These are phyloP conservation scores for Thelephora aurantiotincta DNA, from an alignment of 768 basidiomycete species.

Conservation along the genomic window DNA sequence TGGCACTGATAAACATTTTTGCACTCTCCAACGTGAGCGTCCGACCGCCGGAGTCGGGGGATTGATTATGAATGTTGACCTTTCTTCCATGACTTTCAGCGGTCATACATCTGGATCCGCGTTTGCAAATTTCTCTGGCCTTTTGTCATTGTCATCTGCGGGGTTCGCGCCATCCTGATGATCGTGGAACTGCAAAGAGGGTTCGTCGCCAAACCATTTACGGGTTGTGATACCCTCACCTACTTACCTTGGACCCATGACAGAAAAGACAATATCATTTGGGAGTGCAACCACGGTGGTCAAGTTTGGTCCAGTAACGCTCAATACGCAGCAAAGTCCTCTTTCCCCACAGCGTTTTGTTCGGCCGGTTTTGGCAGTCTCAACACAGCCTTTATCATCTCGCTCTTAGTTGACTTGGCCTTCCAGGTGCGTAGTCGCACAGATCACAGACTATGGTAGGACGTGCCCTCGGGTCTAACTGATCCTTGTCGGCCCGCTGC, in stretches of 20 bases:
- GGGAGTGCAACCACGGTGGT: constrained; percentile 64
- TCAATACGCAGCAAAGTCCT: constrained; percentile 25
- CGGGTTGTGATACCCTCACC: constrained; percentile 1
- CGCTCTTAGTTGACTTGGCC: constrained; percentile 46
- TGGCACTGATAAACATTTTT: constrained; percentile 38
- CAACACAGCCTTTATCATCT: constrained; percentile 50
- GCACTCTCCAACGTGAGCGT: constrained; percentile 50
- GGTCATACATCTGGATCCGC: constrained; percentile 57
- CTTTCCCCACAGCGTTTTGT: constrained; percentile 45
- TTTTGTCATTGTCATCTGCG: constrained; percentile 49
- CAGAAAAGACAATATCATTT: constrained; percentile 53
- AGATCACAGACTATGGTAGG: constrained; percentile 6
- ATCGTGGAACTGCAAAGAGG: constrained; percentile 59
- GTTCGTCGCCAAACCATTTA: constrained; percentile 26
- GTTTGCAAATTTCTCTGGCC: constrained; percentile 58
- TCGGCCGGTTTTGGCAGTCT: constrained; percentile 42
- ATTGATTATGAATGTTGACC: not conserved
- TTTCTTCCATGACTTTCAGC: constrained; percentile 20
- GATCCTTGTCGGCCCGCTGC: constrained; percentile 9
- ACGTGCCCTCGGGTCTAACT: constrained; percentile 11
- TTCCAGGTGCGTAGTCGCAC: constrained; percentile 39
- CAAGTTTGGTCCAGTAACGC: constrained; percentile 39
- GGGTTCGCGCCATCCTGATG: constrained; percentile 55
- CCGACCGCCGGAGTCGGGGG: constrained; percentile 6
- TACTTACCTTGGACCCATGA: constrained; percentile 1